Percentiles rank a stretch among this genome's conserved stretches.
Conservation (phyloP, 2,329 filamentous ascomycete species). For the Colletotrichum truncatum region DNA sequence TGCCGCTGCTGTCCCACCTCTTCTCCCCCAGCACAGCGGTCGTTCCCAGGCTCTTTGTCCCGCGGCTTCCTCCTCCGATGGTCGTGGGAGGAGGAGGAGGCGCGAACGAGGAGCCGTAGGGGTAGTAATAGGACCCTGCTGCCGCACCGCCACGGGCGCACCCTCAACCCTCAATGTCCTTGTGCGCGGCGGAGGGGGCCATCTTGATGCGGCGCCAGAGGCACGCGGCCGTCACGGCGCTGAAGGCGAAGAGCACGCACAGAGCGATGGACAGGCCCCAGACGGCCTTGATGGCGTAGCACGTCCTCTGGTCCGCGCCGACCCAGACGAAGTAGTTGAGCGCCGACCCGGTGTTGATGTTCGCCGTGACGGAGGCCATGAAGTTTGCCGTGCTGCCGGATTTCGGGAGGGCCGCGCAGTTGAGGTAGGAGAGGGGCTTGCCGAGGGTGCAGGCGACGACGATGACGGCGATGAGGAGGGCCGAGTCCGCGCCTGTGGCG, state of each 20-base stretch:
- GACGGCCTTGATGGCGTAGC: constrained; percentile 85
- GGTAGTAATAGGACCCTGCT: constrained; percentile 21
- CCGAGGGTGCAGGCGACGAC: constrained; percentile 82
- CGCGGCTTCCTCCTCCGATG: constrained; percentile 16
- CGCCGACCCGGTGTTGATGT: constrained; percentile 45
- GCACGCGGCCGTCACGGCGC: constrained; percentile 64
- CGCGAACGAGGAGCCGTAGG: not conserved
- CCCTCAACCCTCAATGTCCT: constrained; percentile 61
- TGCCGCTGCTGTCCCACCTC: constrained; percentile 43
- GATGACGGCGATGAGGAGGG: constrained; percentile 80
- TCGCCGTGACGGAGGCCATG: constrained; percentile 52
- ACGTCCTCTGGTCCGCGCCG: constrained; percentile 68
- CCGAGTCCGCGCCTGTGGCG: constrained; percentile 70
- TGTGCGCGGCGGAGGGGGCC: constrained; percentile 44
- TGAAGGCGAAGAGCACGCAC: constrained; percentile 75
- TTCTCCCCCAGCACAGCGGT: constrained; percentile 46
- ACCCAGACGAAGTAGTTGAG: constrained; percentile 58
- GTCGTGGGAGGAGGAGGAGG: constrained; percentile 9
- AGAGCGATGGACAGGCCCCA: constrained; percentile 88
- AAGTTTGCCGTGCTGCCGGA: constrained; percentile 53
- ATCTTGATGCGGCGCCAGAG: constrained; percentile 70
- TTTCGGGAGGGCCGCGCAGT: constrained; percentile 67
- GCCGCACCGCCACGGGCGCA: constrained; percentile 52
- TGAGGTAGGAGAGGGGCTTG: constrained; percentile 80
- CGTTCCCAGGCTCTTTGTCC: constrained; percentile 43